A percentile compares a stretch with the other conserved stretches of the same genome.
Evolutionary conservation across 2,329 filamentous ascomycete species (phyloP).

Genomic region (Colletotrichum chrysophilum): DNA sequence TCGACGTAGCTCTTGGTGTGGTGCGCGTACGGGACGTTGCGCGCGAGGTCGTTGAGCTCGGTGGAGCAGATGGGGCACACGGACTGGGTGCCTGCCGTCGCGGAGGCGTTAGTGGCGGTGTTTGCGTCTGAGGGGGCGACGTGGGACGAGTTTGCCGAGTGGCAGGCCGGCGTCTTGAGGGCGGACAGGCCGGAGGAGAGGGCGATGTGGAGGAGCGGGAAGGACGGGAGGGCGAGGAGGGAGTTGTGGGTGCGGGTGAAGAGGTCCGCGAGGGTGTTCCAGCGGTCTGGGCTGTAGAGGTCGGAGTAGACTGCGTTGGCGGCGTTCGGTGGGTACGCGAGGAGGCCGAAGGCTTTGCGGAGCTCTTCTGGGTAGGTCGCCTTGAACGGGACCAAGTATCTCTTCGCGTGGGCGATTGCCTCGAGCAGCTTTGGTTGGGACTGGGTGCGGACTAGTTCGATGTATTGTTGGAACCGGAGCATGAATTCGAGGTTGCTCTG

Average conservation of each 20-base stretch:
- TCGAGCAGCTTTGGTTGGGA: conserved; percentile 71
- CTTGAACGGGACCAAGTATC: conserved; percentile 75
- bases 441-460: conserved; percentile 81
- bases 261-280: conserved; percentile 76
- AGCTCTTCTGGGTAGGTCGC: conserved; percentile 73
- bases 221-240: conserved; percentile 80
- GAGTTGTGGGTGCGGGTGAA: conserved; percentile 88
- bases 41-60: conserved; percentile 90
- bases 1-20: conserved; percentile 95
- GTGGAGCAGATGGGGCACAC: conserved; percentile 96
- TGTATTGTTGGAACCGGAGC: conserved; percentile 91
- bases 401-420: conserved; percentile 82
- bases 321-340: conserved; percentile 73
- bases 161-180: conserved; percentile 93
- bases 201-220: conserved; percentile 88
- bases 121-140: conserved; percentile 35
- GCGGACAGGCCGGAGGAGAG: conserved; percentile 90
- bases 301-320: conserved; percentile 47
- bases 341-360: conserved; percentile 75
- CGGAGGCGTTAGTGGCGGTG: conserved; percentile 31
- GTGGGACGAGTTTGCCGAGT: conserved; percentile 66
- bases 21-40: conserved; percentile 90
- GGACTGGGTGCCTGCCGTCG: conserved; percentile 20
- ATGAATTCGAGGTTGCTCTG: conserved; percentile 90
- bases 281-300: conserved; percentile 77